phyloP scores from a whole-genome alignment of 306 rosid genomes.

The Carpinus viminea region DNA sequence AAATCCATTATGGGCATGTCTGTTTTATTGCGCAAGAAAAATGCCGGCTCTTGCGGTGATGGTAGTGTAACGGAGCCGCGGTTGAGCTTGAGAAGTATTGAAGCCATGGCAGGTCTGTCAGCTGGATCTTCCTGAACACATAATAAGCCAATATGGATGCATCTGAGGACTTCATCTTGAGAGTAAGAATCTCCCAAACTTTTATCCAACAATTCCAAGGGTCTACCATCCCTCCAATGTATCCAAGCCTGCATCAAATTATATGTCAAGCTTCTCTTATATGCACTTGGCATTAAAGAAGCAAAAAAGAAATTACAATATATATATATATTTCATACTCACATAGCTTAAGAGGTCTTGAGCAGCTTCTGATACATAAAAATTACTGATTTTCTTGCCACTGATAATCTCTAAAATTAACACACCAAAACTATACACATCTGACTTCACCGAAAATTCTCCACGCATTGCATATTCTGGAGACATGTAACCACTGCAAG shows the following conservation, averaged over 20 bases:
- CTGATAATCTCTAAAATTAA: conserved; percentile 30
- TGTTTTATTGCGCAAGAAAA: not conserved
- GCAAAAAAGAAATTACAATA: not conserved
- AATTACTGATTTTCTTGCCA: conserved; percentile 23
- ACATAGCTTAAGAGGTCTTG: conserved; percentile 21
- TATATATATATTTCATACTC: not conserved
- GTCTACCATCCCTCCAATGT: too few relatives aligned
- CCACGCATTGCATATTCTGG: conserved; percentile 33
- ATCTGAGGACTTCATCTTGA: conserved; percentile 9
- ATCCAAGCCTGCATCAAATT: not conserved
- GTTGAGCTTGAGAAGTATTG: conserved; percentile 13
- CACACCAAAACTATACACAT: conserved; percentile 28
- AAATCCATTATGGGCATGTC: not conserved
- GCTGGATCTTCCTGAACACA: conserved; percentile 33
- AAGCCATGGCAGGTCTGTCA: conserved; percentile 34
- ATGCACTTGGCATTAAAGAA: not conserved
- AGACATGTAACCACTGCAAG: conserved; percentile 30
- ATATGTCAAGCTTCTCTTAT: not conserved
- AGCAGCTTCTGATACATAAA: not conserved
- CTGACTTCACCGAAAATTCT: conserved; percentile 15
- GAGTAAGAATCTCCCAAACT: not conserved
- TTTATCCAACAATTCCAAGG: conserved; percentile 29
- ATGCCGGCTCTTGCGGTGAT: not conserved
- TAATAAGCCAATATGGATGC: conserved; percentile 31
- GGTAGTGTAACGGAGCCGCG: not conserved